phyloP scores from a whole-genome alignment of 1,284 basidiomycete genomes.

The Rhizoctonia solani region DNA sequence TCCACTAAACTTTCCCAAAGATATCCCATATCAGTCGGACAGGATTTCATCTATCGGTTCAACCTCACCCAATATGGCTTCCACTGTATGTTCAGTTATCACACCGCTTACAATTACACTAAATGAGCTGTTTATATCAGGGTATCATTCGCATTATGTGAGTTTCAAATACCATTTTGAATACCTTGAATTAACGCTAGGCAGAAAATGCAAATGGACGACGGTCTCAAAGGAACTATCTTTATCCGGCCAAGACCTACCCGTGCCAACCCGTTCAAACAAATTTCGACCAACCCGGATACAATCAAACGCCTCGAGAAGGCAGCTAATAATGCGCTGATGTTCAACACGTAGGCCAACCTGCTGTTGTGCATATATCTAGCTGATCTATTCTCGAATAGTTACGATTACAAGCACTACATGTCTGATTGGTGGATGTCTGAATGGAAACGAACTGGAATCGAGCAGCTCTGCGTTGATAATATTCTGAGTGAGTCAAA shows the following conservation, averaged over 20 bases:
- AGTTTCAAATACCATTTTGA: background rate
- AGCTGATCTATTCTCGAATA: background rate
- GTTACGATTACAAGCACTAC: slow-evolving; percentile 32
- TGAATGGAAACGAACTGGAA: slow-evolving; percentile 32
- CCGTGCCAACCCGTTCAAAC: slow-evolving; percentile 26
- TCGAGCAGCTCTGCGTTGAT: slow-evolving; percentile 35
- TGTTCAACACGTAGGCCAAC: slow-evolving; percentile 17
- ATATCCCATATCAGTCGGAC: slow-evolving; percentile 25
- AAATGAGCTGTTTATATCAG: background rate
- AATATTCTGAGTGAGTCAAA: slow-evolving; percentile 25
- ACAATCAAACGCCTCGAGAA: slow-evolving; percentile 4
- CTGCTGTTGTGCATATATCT: background rate
- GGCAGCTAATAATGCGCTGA: slow-evolving; percentile 27
- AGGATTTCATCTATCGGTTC: slow-evolving; percentile 11
- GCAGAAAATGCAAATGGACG: slow-evolving; percentile 31
- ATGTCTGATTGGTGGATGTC: slow-evolving; percentile 20
- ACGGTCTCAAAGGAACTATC: slow-evolving; percentile 29
- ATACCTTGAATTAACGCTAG: background rate
- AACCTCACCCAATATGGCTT: slow-evolving; percentile 14
- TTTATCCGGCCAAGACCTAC: slow-evolving; percentile 24
- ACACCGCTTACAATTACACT: too few species aligned
- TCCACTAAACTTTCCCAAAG: background rate
- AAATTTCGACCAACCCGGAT: background rate
- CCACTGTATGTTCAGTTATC: background rate
- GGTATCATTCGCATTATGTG: slow-evolving; percentile 29